Conservation (phyloP, 2,329 filamentous ascomycete genomes). For the Botrytis porri region DNA sequence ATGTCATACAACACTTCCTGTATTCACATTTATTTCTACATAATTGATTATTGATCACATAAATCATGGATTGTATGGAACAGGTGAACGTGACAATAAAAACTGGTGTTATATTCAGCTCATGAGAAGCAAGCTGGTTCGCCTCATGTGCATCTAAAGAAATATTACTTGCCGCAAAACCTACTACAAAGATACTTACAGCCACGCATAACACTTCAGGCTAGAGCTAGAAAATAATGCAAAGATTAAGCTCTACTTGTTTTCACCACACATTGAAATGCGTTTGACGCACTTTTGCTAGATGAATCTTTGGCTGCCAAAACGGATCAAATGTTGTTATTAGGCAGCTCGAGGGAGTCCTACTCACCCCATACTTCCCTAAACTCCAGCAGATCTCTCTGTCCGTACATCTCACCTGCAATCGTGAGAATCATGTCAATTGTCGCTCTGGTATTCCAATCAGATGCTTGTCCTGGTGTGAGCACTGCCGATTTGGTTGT, state of each 20-base stretch:
- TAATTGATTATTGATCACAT: neutral
- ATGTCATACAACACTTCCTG: neutral
- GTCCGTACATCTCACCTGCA: constrained; percentile 84
- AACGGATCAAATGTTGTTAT: neutral
- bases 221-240: neutral
- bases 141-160: neutral
- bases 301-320: neutral
- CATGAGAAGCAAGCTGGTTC: neutral
- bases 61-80: neutral
- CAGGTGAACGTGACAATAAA: neutral
- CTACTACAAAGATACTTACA: constrained; percentile 9
- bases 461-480: constrained; percentile 27
- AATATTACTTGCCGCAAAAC: constrained; percentile 2
- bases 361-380: constrained; percentile 52
- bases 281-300: neutral
- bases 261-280: neutral
- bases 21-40: neutral
- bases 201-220: neutral
- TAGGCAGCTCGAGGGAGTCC: neutral
- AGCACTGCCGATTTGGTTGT: neutral
- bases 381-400: constrained; percentile 78
- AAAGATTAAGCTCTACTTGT: neutral
- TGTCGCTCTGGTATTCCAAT: constrained; percentile 55
- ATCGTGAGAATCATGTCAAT: constrained; percentile 90
- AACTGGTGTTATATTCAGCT: neutral